Evolutionary conservation across 257 asterid species (phyloP).

Genomic region (Cynanchum wilfordii): DNA sequence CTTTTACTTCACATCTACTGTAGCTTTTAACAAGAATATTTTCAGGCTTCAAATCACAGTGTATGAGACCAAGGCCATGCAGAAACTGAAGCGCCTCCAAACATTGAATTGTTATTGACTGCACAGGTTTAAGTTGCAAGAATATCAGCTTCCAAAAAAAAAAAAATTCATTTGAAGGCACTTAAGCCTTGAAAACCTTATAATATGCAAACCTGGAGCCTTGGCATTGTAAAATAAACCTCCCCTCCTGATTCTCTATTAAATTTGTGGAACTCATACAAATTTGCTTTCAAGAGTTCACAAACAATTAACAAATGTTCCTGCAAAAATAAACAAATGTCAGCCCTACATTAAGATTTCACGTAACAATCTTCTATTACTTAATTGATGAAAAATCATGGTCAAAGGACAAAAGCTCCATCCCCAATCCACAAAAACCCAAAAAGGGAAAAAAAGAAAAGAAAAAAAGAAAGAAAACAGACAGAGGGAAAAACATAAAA

Average conservation of each 20-base stretch:
- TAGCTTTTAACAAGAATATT: slow-evolving; percentile 97
- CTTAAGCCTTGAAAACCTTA: slow-evolving; percentile 13
- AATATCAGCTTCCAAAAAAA: slow-evolving; percentile 20
- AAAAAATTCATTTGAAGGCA: slow-evolving; percentile 6
- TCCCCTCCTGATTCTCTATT: slow-evolving; percentile 99
- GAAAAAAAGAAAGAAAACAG: background rate
- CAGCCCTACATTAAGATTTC: slow-evolving; percentile 6
- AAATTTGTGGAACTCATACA: slow-evolving; percentile 91
- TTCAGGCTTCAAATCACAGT: slow-evolving; percentile 97
- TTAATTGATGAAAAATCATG: background rate
- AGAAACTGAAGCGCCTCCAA: slow-evolving; percentile 94
- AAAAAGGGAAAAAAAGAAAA: too few species aligned
- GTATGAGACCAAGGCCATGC: slow-evolving; percentile 95
- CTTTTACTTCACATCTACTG: slow-evolving; percentile 99
- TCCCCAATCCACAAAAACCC: background rate
- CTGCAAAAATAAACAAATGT: slow-evolving; percentile 39
- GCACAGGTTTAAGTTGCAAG: slow-evolving; percentile 29
- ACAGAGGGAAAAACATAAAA: background rate
- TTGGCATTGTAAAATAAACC: slow-evolving; percentile 98
- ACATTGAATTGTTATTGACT: slow-evolving; percentile 95
- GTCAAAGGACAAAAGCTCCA: background rate
- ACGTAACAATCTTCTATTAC: slow-evolving; percentile 15
- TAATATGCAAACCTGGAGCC: slow-evolving; percentile 71
- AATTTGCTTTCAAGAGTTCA: slow-evolving; percentile 95
- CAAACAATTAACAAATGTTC: slow-evolving; percentile 95